Evolutionary conservation across 1,139 yeast genomes (phyloP), one percentile per base, ranked within the genome.

Genomic region (Diutina sp.): DNA sequence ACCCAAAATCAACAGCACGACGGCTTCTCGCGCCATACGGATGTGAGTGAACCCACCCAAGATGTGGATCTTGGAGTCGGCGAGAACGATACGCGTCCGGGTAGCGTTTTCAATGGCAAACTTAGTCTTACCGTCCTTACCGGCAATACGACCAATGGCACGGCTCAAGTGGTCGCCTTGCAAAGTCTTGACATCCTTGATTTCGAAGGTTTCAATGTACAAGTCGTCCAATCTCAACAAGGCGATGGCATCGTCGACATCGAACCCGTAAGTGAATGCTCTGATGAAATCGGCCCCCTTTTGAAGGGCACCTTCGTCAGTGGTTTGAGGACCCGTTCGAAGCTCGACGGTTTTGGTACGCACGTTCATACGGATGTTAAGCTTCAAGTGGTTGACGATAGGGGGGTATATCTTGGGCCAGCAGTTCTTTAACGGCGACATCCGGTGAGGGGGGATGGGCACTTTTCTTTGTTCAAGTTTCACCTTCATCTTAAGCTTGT

Each of bases 141-240:
- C 99, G 29, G 99, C 99, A 70, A 93, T 93, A 79, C 99, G 90
- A 65, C 99, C 99, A 69, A 93, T 93, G 21, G 99, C 99, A 78
- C 99, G 85, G 55, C 96, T 86, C 70, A 93, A 79, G 80, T 93
- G 99, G 72, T 93, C 99, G 28, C 99, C 99, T 45, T 84, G 84
- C 63, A 93, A 77, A 2, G 97, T 91, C 73, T 93, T 95, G 59
- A 93, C 98, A 72, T 93, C 99, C 71, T 95, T 93, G 65, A 93
- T 80, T 69, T 93, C 99, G 68, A 93, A 93, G 2, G 98, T 90
- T 72, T 93, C 99, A 62, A 95, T 90, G 74, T 91, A 93, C 63
- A 93, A 80, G 70, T 93, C 99, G 69, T 93, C 99, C 66, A 93
- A 78, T 72, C 99, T 84, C 65, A 93, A 78, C 60, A 93, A 76